Base-by-base conservation (phyloP, 2,329 filamentous ascomycete species). In the Aspergillus fijiensis region DNA sequence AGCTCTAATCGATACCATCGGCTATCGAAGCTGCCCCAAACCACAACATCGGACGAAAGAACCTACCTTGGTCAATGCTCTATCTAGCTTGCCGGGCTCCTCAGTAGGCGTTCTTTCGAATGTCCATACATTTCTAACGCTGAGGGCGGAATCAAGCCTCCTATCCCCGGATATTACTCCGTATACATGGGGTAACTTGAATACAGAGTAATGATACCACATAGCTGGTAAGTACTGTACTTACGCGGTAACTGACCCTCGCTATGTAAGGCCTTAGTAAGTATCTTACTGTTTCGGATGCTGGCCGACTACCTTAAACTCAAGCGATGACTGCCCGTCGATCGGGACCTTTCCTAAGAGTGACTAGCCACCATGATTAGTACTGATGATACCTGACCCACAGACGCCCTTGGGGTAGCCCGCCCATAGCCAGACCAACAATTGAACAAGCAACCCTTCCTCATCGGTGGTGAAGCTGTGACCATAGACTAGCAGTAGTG, bases 261-360 rank as follows among this genome's bases (percentile, higher is more conserved):
- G 49, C 51, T 52, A 54, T 42, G 50, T 51, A 53, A 54, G 50
- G 27, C 27, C 50, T 53, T 54, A 39, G 42, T 29, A 48, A 42
- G 48, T 23, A 19, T 23, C 39, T 45, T 45, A 45, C 39, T 45
- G 39, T 60, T 63, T 65, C 55, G 63, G 62, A 64, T 62, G 56
- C 60, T 62, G 62, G 52, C 63, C 62, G 62, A 60, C 62, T 49
- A 52, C 48, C 42, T 33, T 45, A 42, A 21, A 23, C 21, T 29
- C 52, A 50, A 55, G 49, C 57, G 48, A 57, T 51, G 42, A 60
- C 49, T 55, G 47, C 25, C 23, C 47, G 60, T 64, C 62, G 61
- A 64, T 65, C 60, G 48, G 54, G 59, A 48, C 49, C 35, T 51
- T 48, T 31, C 51, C 23, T 35, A 21, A 52, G 14, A 27, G 27